Conservation (phyloP, 2,329 filamentous ascomycete genomes). For the Emydomyces testavorans region DNA sequence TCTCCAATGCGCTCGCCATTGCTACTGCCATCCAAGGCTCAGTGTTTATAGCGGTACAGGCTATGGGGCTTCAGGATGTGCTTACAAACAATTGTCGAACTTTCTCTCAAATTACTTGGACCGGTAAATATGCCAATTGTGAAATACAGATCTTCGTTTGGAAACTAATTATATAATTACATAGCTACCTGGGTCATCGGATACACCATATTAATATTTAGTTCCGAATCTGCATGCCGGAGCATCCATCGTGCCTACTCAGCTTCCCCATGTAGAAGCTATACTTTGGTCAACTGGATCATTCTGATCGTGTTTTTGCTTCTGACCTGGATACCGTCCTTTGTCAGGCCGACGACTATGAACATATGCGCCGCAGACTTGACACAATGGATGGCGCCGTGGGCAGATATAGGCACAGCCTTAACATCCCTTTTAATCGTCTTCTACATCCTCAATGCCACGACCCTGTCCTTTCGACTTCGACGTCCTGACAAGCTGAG, state of each 20-base stretch:
- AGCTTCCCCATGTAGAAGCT: conserved; percentile 13
- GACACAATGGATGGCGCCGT: conserved; percentile 16
- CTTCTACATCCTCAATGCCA: conserved; percentile 16
- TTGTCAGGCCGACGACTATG: conserved; percentile 10
- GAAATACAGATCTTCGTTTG: background rate
- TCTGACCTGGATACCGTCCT: conserved; percentile 20
- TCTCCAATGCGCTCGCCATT: conserved; percentile 16
- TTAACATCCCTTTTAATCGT: conserved; percentile 17
- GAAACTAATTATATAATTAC: conserved; percentile 12
- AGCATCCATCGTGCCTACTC: conserved; percentile 11
- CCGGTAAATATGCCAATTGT: conserved; percentile 14
- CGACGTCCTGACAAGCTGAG: conserved; percentile 17
- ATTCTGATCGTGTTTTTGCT: conserved; percentile 13
- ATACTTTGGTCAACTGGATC: conserved; percentile 17
- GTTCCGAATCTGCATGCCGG: conserved; percentile 18
- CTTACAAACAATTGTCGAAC: conserved; percentile 12
- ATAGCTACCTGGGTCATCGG: conserved; percentile 22
- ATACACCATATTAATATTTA: conserved; percentile 20
- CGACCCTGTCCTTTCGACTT: conserved; percentile 16
- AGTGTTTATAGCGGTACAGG: conserved; percentile 17
- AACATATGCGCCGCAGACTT: conserved; percentile 17
- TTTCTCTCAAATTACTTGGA: conserved; percentile 20
- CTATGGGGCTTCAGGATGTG: conserved; percentile 13
- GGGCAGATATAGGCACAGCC: conserved; percentile 19
- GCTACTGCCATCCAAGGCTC: conserved; percentile 17